A percentile compares a stretch with the other conserved stretches of the same genome.
These are phyloP conservation scores for Tuber brumale DNA, from an alignment of 495 filamentous ascomycete genomes.

Conservation along the genomic window DNA sequence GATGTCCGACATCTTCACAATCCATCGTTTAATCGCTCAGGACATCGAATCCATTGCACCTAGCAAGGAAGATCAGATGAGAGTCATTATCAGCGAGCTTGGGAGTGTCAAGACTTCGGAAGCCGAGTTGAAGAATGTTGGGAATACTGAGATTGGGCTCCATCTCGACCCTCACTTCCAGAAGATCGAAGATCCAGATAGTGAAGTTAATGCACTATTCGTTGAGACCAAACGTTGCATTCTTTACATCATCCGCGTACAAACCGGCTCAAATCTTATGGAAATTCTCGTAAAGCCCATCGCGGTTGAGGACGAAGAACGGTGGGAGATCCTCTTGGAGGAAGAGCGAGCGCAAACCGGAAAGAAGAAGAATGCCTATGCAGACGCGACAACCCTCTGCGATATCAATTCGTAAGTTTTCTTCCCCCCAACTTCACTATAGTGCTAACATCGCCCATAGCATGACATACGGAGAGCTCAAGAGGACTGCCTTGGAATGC, in stretches of 20 bases:
- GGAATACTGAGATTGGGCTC: constrained; percentile 83
- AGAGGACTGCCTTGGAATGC: constrained; percentile 87
- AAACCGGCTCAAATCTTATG: constrained; percentile 83
- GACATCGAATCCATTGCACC: constrained; percentile 72
- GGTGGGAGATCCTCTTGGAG: constrained; percentile 74
- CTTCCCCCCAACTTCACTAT: neutral
- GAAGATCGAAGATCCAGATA: constrained; percentile 86
- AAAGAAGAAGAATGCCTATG: constrained; percentile 73
- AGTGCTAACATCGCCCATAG: constrained; percentile 41
- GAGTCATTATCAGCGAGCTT: constrained; percentile 85
- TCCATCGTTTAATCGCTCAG: constrained; percentile 77
- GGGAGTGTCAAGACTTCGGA: constrained; percentile 94
- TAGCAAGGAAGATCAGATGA: constrained; percentile 75
- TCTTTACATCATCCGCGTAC: constrained; percentile 94
- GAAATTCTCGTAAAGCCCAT: constrained; percentile 93
- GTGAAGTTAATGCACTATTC: constrained; percentile 80
- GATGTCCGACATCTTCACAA: constrained; percentile 93
- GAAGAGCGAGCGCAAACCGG: constrained; percentile 66
- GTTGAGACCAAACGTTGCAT: constrained; percentile 98
- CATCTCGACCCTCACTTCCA: constrained; percentile 87
- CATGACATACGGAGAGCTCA: constrained; percentile 87
- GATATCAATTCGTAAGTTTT: constrained; percentile 59
- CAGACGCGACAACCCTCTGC: constrained; percentile 75
- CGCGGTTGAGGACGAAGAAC: constrained; percentile 74
- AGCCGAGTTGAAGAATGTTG: constrained; percentile 78